Base-by-base conservation (phyloP, 2,329 filamentous ascomycete genomes). In the Fulvia fulva region DNA sequence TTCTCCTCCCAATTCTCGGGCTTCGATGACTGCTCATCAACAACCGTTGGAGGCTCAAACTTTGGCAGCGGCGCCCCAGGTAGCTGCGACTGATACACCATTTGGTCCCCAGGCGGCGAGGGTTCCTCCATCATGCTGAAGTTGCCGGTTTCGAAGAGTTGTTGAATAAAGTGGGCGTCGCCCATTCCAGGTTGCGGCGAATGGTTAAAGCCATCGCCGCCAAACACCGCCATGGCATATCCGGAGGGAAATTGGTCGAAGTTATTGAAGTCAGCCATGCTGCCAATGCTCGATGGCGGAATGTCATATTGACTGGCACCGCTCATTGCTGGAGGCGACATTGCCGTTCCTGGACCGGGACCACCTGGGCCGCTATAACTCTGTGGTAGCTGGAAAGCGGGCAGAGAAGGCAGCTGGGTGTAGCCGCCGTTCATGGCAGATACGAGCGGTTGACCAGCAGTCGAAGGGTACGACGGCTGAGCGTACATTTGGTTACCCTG, bases 201-300 rank as follows among this genome's bases (percentile, higher is more conserved):
- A 57, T 93, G 89, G 66, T 89, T 92, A 60, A 90, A 19, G 85
- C 87, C 67, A 43, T 96, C 91, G 25, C 83, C 87, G 16, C 91
- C 91, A 74, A 97, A 97, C 25, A 97, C 87, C 0, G 93, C 91
- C 66, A 95, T 89, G 4, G 89, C 86, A 57, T 85, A 87, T 65
- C 78, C 67, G 65, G 78, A 47, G 70, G 79, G 60, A 77, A 76
- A 67, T 69, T 77, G 69, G 74, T 80, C 68, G 57, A 80, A 65
- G 55, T 78, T 70, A 57, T 70, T 65, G 56, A 70, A 63, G 52
- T 70, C 68, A 9, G 60, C 41, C 51, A 69, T 60, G 51, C 62
- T 66, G 32, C 63, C 67, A 2, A 61, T 51, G 11, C 63, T 53
- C 30, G 62, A 65, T 45, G 63, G 65, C 6, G 63, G 62, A 34